Base-by-base conservation (phyloP, 2,329 filamentous ascomycete genomes). In the Cryphonectria carpinicola region DNA sequence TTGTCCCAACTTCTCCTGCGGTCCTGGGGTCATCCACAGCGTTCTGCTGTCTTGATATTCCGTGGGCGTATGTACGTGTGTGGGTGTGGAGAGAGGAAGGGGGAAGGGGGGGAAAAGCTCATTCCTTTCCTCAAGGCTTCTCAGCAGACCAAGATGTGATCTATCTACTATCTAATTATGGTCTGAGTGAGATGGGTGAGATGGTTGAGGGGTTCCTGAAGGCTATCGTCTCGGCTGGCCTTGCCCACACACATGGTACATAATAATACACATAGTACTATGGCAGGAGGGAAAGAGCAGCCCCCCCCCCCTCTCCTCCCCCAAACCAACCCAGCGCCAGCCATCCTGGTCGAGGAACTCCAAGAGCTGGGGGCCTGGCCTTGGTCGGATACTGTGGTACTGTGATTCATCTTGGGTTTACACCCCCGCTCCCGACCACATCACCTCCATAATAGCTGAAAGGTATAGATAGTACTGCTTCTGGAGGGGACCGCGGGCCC, bases 351-450 rank as follows among this genome's bases (percentile, higher is more conserved):
- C 35, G 22, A 39, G 22, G 10, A 25, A 13, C 11, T 39, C 3
- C 19, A 14, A 61, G 58, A 19, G 46, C 28, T 61, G 28, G 13
- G 13, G 28, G 17, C 58, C 32, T 61, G 58, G 46, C 58, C 58
- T 35, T 61, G 58, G 58, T 22, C 56, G 14, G 28, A 28, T 60
- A 60, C 56, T 56, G 52, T 56, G 52, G 25, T 28, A 49, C 54
- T 58, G 11, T 32, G 54, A 32, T 58, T 58, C 46, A 32, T 58
- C 54, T 19, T 32, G 54, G 7, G 54, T 19, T 58, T 28, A 58
- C 54, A 3, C 54, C 54, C 54, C 54, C 54, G 32, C 35, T 35
- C 58, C 5, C 17, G 46, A 11, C 58, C 58, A 39, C 32, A 39
- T 35, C 58, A 61, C 32, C 22, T 43, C 22, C 22, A 3, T 49